Base-by-base conservation (phyloP, 2,329 filamentous ascomycete species). In the Aspergillus sp. region DNA sequence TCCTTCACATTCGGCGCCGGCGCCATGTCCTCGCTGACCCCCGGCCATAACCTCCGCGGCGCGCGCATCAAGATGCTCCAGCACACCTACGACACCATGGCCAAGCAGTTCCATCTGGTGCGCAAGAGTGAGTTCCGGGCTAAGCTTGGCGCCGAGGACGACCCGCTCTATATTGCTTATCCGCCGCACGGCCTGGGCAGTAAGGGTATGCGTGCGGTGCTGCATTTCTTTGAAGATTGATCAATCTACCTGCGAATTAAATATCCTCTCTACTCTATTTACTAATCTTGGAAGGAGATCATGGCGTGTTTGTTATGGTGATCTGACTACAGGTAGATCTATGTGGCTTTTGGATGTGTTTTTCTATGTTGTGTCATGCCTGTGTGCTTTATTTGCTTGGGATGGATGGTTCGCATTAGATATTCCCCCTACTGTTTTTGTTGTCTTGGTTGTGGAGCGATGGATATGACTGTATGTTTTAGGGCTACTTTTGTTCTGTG, bases 161-260 rank as follows among this genome's bases (percentile, higher is more conserved):
- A 96, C 71, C 87, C 90, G 51, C 87, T 94, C 27, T 97, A 91
- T 77, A 92, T 97, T 66, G 92, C 91, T 72, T 97, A 96, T 77
- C 93, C 93, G 42, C 88, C 90, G 60, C 88, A 92, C 71, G 92
- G 93, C 7, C 83, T 97, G 27, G 92, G 92, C 1, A 87, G 93
- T 49, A 86, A 88, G 63, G 93, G 92, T 47, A 87, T 92, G 63
- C 87, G 90, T 73, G 91, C 92, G n/a, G 87, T 97, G 67, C 83
- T 96, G 79, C 90, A 89, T 73, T 96, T 96, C 80, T 95, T 96
- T 75, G 90, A 94, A 76, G 91, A 80, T 66, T 80, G 73, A 68
- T 53, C 23, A 36, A 36, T 36, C 32, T 36, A 36, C 11, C 27
- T 2, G 2, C 32, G 5, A 30, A 2, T 30, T 15, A 4, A 32